phyloP scores from a whole-genome alignment of 2,329 filamentous ascomycete genomes.

The Geosmithia flava region DNA sequence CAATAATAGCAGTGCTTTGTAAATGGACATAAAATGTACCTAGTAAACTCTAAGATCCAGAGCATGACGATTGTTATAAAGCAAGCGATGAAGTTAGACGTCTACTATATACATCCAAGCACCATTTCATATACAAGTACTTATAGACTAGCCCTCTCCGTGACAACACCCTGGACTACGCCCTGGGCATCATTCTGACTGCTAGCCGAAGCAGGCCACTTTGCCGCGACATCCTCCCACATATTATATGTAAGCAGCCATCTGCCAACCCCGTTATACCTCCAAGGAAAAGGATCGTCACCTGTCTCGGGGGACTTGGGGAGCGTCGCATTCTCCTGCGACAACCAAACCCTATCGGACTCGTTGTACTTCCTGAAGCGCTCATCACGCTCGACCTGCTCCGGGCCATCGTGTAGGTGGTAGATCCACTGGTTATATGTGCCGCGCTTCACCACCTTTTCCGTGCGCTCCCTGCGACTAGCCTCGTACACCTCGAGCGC shows the following conservation, averaged over 20 bases:
- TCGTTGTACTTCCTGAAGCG: slow-evolving; percentile 16
- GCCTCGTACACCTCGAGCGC: slow-evolving; percentile 38
- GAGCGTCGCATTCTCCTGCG: slow-evolving; percentile 8
- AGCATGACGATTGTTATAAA: too few species aligned
- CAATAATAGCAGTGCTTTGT: too few species aligned
- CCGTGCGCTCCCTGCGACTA: slow-evolving; percentile 44
- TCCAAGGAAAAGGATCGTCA: slow-evolving; percentile 27
- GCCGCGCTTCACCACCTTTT: slow-evolving; percentile 45
- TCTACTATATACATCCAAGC: too few species aligned
- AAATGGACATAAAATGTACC: too few species aligned
- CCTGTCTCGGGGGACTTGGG: slow-evolving; percentile 17
- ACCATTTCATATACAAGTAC: too few species aligned
- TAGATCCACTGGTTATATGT: slow-evolving; percentile 51
- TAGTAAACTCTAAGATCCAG: too few species aligned
- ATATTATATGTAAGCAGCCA: slow-evolving; percentile 27
- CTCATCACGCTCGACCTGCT: slow-evolving; percentile 39
- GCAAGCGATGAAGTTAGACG: too few species aligned
- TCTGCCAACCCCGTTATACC: slow-evolving; percentile 22
- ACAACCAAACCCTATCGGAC: slow-evolving; percentile 16
- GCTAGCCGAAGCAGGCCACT: slow-evolving; percentile 10
- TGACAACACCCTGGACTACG: background rate
- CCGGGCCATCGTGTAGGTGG: slow-evolving; percentile 44
- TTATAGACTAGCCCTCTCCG: background rate
- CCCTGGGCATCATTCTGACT: background rate
- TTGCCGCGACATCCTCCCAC: slow-evolving; percentile 21